phyloP scores from a whole-genome alignment of 78 protist genomes.

The Thecamonas trahens region DNA sequence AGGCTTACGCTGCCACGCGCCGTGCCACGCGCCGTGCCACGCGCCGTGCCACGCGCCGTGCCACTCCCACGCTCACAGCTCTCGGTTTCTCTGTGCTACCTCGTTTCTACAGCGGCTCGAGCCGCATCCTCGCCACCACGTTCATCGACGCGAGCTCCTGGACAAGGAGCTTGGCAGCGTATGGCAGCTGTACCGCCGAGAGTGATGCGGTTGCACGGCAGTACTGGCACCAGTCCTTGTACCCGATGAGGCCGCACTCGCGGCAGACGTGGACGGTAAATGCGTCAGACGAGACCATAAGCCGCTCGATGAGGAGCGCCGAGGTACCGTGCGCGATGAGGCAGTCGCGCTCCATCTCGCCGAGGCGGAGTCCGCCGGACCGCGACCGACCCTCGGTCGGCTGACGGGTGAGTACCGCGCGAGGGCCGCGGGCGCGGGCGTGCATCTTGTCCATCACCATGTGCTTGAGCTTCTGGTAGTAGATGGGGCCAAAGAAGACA shows the following conservation, averaged over 20 bases:
- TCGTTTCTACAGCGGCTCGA: no score
- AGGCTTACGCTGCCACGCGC: no score
- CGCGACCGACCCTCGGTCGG: conserved; percentile 99
- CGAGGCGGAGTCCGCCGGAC: conserved; percentile 99
- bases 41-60: no score
- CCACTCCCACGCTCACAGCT: no score
- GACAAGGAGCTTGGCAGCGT: conserved; percentile 95
- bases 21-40: no score
- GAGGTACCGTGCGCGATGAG: conserved; percentile 85
- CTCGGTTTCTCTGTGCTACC: no score
- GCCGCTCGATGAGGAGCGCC: conserved; percentile 88
- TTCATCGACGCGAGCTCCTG: no score
- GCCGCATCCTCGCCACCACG: no score
- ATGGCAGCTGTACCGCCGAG: conserved; percentile 73
- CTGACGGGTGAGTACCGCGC: conserved; percentile 96
- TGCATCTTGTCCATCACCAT: conserved; percentile 99
- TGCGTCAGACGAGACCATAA: conserved; percentile 84
- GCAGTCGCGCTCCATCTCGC: conserved; percentile 99
- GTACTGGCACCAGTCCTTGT: conserved; percentile 84
- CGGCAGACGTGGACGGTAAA: conserved; percentile 54
- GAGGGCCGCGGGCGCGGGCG: conserved; percentile 90
- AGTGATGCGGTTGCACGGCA: conserved; percentile 63
- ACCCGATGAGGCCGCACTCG: conserved; percentile 81
- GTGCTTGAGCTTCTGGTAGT: conserved; percentile 98
- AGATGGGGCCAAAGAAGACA: conserved; percentile 98